Evolutionary conservation across 2,329 filamentous ascomycete species (phyloP), one percentile per base, ranked within the genome.

Genomic region (Didymella arachidicola): DNA sequence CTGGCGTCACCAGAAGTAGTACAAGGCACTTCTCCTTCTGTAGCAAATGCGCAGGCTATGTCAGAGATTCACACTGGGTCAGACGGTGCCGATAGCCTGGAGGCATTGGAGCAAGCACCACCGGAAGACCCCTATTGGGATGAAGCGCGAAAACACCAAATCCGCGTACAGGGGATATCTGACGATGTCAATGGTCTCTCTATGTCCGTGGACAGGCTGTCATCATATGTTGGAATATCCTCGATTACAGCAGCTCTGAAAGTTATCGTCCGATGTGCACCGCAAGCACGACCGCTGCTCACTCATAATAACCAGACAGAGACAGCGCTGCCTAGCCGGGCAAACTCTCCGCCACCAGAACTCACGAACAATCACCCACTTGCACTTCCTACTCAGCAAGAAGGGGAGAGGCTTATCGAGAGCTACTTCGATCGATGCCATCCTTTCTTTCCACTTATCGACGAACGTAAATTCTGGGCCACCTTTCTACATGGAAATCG

Each of bases 361-460:
- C 63, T 74, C 22, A 55, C 55, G 22, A 72, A 73, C 44, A 70
- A 67, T 52, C 63, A 70, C 60, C 67, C 74, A 53, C 58, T 80
- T 45, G 80, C 87, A 26, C 76, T 84, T 36, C 85, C 86, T 60
- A 56, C 79, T 81, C 84, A 84, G 16, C 85, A 84, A 72, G 88
- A 89, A 66, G 88, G 88, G 16, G 86, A 89, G 72, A 86, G 86
- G 6, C 79, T 91, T 10, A 86, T 92, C 39, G 87, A 92, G 65
- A 87, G 88, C n/a, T 92, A 91, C 73, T 92, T 92, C 73, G 87
- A 88, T 64, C 84, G 87, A 30, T 84, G 90, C 25, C 90, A 92
- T 61, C 85, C 88, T 1, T 89, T 91, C 64, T 84, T 89, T 4
- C 90, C 90, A 0, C 87, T 92, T 82, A 81, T 93, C 3, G 89